phyloP scores from a whole-genome alignment of 805 yeast species.

The Debaryomyces hansenii region DNA sequence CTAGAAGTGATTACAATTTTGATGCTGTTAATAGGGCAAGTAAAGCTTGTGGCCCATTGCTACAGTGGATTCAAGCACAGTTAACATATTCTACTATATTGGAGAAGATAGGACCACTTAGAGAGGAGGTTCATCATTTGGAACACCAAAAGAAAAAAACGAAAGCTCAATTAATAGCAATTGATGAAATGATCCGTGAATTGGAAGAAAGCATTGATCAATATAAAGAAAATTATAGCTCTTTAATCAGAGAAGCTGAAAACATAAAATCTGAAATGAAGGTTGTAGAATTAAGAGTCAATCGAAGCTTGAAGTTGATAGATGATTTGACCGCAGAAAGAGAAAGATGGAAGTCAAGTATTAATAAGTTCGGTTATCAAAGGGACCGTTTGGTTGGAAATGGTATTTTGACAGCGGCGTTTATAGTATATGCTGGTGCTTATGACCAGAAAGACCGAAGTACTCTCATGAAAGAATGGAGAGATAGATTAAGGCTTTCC shows the following conservation, averaged over 20 bases:
- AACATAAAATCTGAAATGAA: constrained; percentile 69
- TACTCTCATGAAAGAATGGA: constrained; percentile 35
- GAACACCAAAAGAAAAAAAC: constrained; percentile 64
- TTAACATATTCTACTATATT: constrained; percentile 71
- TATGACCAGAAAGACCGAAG: constrained; percentile 51
- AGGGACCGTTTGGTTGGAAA: constrained; percentile 60
- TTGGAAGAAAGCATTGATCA: constrained; percentile 64
- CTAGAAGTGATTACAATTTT: constrained; percentile 62
- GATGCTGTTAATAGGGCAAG: constrained; percentile 85
- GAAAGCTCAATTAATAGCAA: constrained; percentile 67
- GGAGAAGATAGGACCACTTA: constrained; percentile 71
- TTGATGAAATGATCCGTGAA: constrained; percentile 79
- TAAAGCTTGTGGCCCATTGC: constrained; percentile 90
- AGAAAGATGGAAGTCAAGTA: constrained; percentile 68
- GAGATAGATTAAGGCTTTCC: constrained; percentile 26
- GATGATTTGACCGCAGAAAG: constrained; percentile 67
- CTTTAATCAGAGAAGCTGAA: constrained; percentile 77
- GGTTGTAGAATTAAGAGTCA: constrained; percentile 57
- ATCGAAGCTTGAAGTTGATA: constrained; percentile 60
- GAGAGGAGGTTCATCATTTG: constrained; percentile 59
- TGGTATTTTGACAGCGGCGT: constrained; percentile 62
- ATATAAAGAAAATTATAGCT: constrained; percentile 69
- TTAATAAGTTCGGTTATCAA: constrained; percentile 48
- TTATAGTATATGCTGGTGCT: constrained; percentile 59
- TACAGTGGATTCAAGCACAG: constrained; percentile 90